Evolutionary conservation across 2,329 filamentous ascomycete genomes (phyloP).

Genomic region (Periconia macrospinosa): DNA sequence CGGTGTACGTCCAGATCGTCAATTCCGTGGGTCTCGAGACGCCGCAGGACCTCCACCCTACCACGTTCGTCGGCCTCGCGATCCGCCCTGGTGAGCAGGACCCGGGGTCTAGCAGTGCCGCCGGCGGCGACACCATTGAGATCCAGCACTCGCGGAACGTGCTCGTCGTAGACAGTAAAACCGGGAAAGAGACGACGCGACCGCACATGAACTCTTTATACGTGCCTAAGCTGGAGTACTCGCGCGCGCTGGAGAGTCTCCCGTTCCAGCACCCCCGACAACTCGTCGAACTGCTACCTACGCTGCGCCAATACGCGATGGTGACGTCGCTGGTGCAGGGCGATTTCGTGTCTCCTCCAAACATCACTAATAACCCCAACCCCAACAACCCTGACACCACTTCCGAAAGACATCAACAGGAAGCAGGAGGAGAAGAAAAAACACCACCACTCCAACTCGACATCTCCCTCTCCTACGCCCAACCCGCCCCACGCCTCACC

Average conservation of each 20-base stretch:
- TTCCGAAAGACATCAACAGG: not conserved
- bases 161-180: conserved; percentile 32
- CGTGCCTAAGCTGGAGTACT: conserved; percentile 73
- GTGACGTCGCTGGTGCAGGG: conserved; percentile 66
- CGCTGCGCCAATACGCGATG: conserved; percentile 73
- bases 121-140: conserved; percentile 47
- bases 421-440: not conserved
- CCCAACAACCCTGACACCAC: conserved; percentile 8
- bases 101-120: conserved; percentile 53
- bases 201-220: conserved; percentile 63
- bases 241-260: conserved; percentile 66
- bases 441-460: conserved; percentile 26
- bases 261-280: conserved; percentile 80
- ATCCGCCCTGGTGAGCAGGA: conserved; percentile 51
- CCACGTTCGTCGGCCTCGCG: conserved; percentile 55
- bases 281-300: conserved; percentile 71
- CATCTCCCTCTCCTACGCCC: conserved; percentile 32
- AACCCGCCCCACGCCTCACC: conserved; percentile 35
- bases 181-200: conserved; percentile 24
- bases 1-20: conserved; percentile 65
- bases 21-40: conserved; percentile 58
- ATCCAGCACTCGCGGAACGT: conserved; percentile 56
- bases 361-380: conserved; percentile 17
- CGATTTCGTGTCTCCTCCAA: conserved; percentile 51
- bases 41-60: conserved; percentile 55